A percentile compares a stretch with the other conserved stretches of the same genome.
Conservation (phyloP, 2,329 filamentous ascomycete species). For the Colletotrichum neosansevieriae region DNA sequence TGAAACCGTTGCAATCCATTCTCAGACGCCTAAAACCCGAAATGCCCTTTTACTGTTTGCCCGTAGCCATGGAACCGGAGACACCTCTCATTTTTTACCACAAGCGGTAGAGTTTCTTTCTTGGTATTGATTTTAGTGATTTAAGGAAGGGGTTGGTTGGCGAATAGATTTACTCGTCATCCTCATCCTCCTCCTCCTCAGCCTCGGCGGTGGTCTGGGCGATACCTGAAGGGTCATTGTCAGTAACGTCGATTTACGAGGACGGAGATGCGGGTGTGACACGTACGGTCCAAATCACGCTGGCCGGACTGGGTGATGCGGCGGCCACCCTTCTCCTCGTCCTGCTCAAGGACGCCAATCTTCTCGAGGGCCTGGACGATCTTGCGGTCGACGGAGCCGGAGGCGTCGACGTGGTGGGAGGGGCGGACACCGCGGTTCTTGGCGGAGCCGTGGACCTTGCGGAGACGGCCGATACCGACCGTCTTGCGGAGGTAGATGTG, state of each 20-base stretch:
- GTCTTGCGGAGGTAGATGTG: constrained; percentile 99
- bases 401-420: constrained; percentile 95
- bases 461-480: constrained; percentile 96
- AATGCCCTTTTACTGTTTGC: constrained; percentile 24
- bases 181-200: constrained; percentile 75
- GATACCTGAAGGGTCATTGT: constrained; percentile 63
- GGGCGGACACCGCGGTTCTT: constrained; percentile 97
- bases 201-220: constrained; percentile 83
- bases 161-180: constrained; percentile 69
- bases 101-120: constrained; percentile 12
- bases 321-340: constrained; percentile 98
- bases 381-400: constrained; percentile 96
- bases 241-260: neutral
- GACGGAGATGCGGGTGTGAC: neutral
- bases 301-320: constrained; percentile 98
- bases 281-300: constrained; percentile 94
- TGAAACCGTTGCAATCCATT: constrained; percentile 38
- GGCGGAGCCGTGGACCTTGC: constrained; percentile 94
- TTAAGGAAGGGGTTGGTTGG: neutral
- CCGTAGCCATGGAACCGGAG: constrained; percentile 17
- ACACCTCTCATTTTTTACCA: constrained; percentile 22
- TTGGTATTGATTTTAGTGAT: neutral
- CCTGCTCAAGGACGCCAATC: constrained; percentile 97
- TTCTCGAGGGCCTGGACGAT: constrained; percentile 98
- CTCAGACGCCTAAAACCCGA: constrained; percentile 37